Evolutionary conservation across 306 rosid species (phyloP), one percentile per base, ranked within the genome.

Genomic region (Cicer bijugum): DNA sequence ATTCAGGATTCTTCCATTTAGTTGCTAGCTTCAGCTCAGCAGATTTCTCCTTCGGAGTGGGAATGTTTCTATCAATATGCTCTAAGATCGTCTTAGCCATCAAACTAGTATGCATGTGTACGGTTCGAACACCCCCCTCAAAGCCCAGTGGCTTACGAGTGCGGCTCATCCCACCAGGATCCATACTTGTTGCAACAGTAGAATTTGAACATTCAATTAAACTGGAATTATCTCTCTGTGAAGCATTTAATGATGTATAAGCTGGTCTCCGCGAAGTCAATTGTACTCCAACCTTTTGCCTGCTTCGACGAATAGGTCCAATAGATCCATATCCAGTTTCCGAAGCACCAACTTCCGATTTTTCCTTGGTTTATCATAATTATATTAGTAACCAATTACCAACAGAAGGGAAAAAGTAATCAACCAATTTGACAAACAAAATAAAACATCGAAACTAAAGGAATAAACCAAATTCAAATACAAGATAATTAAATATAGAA

Each of bases 61-160:
- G 88, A 7, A 79, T 59, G 70, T 78, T 86, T 91, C 97, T 85
- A 78, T 85, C 89, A 53, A 91, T 75, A 75, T 88, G 98, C 71
- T 93, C 97, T 84, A 93, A 81, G 71, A 93, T 93, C 72, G 87
- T 82, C 86, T 87, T 86, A 43, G 97, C 96, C 84, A 93, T 83
- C 84, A 83, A 89, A 83, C 88, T 84, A 47, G 91, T 76, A 75
- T 84, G 91, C 75, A 81, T 86, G 82, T 82, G 96, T 47, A 86
- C 89, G 0, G 82, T 80, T 38, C 85, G 90, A 56, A 40, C 66
- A 57, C 89, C 75, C 8, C 53, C 71, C 71, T 80, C 80, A 68
- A 80, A 84, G 72, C 65, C 75, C 72, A 43, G 74, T 61, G 79
- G 71, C 81, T 84, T 82, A 51, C 65, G 79, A 78, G 53, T 66